Percentiles rank a stretch among this genome's conserved stretches.
Conservation (phyloP, 139 green algal species). For the Diplosphaera chodatii region DNA sequence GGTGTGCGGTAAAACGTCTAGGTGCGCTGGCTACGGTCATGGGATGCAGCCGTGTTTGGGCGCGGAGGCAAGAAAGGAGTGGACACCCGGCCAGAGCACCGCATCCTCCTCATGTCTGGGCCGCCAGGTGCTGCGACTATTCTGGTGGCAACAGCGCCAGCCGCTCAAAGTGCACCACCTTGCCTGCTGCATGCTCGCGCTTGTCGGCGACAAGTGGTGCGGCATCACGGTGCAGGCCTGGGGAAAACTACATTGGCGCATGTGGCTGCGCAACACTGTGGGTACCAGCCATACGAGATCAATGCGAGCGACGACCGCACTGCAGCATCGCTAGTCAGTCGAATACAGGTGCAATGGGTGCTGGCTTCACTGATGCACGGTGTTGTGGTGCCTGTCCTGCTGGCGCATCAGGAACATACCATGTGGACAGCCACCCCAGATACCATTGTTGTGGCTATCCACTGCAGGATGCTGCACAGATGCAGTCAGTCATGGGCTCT, state of each 20-base stretch:
- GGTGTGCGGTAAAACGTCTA: conserved; percentile 11
- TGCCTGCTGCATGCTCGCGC: no score
- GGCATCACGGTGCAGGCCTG: conserved; percentile 50
- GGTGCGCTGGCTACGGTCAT: conserved; percentile 71
- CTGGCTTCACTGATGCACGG: no score
- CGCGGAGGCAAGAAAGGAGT: neutral
- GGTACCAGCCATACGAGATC: conserved; percentile 90
- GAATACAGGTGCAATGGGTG: no score
- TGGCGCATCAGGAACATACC: no score
- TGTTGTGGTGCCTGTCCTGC: no score
- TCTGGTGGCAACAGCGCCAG: no score
- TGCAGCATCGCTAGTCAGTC: conserved; percentile 43
- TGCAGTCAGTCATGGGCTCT: conserved; percentile 39
- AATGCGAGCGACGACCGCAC: conserved; percentile 92
- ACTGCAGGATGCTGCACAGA: conserved; percentile 74
- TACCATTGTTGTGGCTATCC: no score
- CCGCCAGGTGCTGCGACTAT: conserved; percentile 32
- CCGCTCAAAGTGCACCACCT: no score
- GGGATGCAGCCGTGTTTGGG: conserved; percentile 69
- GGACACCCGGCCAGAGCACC: conserved; percentile 29
- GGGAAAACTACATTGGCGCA: conserved; percentile 97
- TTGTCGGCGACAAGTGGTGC: no score
- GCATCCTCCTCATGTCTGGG: conserved; percentile 44
- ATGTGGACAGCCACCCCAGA: no score
- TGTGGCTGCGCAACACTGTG: conserved; percentile 85